Percentiles rank a stretch among this genome's conserved stretches.
Conservation (phyloP, 2,329 filamentous ascomycete genomes). For the Cadophora luteo-olivacea region DNA sequence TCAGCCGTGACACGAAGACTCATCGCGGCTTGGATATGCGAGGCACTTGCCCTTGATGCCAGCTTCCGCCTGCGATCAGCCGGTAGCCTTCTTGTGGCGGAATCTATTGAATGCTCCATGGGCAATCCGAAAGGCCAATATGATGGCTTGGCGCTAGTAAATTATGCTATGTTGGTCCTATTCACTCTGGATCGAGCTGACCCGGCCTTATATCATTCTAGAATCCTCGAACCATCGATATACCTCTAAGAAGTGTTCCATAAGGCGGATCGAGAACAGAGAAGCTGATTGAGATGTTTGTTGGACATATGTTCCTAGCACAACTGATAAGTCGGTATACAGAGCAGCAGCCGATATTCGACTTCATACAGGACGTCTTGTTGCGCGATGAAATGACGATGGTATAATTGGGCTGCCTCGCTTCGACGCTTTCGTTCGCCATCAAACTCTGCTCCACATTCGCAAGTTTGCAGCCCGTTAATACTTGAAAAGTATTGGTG, state of each 20-base stretch:
- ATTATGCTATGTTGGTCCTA: neutral
- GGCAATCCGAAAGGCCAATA: neutral
- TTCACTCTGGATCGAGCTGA: neutral
- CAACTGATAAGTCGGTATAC: neutral
- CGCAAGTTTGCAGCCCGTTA: neutral
- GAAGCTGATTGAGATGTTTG: neutral
- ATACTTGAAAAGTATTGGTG: neutral
- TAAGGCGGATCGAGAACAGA: neutral
- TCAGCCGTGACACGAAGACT: neutral
- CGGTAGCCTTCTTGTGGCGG: neutral
- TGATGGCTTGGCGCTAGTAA: neutral
- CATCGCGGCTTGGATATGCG: neutral
- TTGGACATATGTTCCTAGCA: neutral
- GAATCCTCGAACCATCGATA: neutral
- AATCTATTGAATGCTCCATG: neutral
- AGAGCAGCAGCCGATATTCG: neutral
- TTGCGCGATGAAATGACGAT: neutral
- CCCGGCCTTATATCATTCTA: neutral
- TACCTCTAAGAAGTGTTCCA: neutral
- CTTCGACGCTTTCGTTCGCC: neutral
- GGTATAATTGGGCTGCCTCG: neutral
- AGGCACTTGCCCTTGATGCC: neutral
- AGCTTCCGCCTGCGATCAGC: neutral
- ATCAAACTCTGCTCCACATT: neutral
- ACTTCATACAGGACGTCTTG: neutral